Base-by-base conservation (phyloP, 225 moss, liverwort and hornwort genomes). In the Pseudoscleropodium purum region DNA sequence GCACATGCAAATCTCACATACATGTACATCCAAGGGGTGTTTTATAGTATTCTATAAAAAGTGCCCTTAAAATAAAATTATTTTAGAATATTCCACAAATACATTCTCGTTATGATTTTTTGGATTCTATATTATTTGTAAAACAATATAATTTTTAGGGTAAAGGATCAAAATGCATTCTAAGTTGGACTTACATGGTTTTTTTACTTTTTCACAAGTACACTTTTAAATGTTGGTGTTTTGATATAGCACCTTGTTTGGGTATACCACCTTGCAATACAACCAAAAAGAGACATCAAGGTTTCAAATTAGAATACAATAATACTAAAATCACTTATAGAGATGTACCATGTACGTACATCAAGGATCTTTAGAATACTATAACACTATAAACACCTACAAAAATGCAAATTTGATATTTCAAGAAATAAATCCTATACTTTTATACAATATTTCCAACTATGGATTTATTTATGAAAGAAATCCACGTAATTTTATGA, bases 1-100 rank as follows among this genome's bases (percentile, higher is more conserved):
- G 5, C 27, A 27, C 2, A 7, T 57, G 13, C 6, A 57, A 25
- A 37, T n/a, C 2, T 11, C 0, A 0, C 10, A 59, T 27, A 79
- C 1, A 17, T 4, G 1, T 59, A 10, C 0, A 0, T 79, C 4
- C 2, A n/a, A 17, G 0, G 9, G 1, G 0, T 54, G 4, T 36
- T 56, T 56, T 23, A 12, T n/a, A 5, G 10, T 6, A 37, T 5
- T 5, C 4, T 7, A n/a, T n/a, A 57, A 37, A 15, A 16, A 11
- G 17, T 79, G 4, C 1, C 26, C 0, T 59, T 11, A 15, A n/a
- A 79, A 57, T 56, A 1, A 7, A 57, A 26, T n/a, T 16, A 25
- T 56, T 78, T 15, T 6, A 78, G 1, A 78, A 25, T 16, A 37
- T 56, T 56, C 2, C 0, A 54, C 25, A 0, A 37, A n/a, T 24